Conservation (phyloP, 2,329 filamentous ascomycete genomes). For the Fusarium dimerum region DNA sequence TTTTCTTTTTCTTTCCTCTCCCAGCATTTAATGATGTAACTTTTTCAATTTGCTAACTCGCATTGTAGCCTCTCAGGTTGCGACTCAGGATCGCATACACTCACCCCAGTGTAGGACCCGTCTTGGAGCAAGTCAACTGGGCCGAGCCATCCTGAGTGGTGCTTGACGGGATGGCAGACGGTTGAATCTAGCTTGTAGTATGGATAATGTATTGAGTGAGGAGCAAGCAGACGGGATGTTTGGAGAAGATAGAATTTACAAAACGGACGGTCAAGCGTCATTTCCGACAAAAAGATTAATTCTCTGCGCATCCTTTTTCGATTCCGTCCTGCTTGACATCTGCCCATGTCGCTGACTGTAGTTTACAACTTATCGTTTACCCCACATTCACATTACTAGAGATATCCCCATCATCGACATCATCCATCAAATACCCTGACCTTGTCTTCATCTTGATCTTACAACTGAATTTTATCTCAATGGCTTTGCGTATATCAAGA, state of each 20-base stretch:
- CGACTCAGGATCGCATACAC: conserved; percentile 82
- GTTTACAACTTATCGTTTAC: neutral
- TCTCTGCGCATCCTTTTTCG: conserved; percentile 5
- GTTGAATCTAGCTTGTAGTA: conserved; percentile 5
- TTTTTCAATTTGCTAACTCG: conserved; percentile 18
- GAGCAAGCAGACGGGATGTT: conserved; percentile 15
- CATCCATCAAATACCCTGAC: neutral
- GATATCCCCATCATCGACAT: neutral
- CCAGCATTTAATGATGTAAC: neutral
- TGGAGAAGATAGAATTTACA: conserved; percentile 28
- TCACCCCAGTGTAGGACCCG: conserved; percentile 66
- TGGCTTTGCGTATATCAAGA: neutral
- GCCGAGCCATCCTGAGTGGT: conserved; percentile 65
- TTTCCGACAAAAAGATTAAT: conserved; percentile 14
- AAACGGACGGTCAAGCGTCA: conserved; percentile 27
- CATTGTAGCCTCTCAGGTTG: conserved; percentile 72
- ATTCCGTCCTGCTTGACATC: neutral
- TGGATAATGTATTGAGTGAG: conserved; percentile 19
- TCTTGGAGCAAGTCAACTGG: conserved; percentile 97
- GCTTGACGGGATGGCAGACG: conserved; percentile 2
- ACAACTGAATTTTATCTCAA: neutral
- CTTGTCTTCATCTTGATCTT: neutral
- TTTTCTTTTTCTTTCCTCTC: conserved; percentile 30
- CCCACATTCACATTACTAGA: neutral
- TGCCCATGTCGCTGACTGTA: neutral